Conservation (phyloP, 2,329 filamentous ascomycete genomes). For the Hymenoscyphus infarciens region DNA sequence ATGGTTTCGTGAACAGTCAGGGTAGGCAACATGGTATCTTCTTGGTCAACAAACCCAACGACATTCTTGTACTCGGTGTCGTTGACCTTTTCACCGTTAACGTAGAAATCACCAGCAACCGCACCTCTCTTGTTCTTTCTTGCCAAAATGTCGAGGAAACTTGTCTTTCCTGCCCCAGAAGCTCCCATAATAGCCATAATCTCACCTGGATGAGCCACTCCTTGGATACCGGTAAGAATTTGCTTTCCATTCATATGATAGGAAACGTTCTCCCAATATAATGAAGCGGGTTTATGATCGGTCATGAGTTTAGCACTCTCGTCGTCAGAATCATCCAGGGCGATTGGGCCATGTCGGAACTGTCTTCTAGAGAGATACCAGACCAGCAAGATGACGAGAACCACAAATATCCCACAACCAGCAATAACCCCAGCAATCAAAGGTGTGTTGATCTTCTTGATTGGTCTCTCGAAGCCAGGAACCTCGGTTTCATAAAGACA, state of each 20-base stretch:
- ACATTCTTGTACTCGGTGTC: slow-evolving; percentile 87
- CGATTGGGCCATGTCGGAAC: slow-evolving; percentile 67
- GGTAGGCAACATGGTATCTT: slow-evolving; percentile 94
- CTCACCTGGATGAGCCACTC: slow-evolving; percentile 90
- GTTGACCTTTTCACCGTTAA: slow-evolving; percentile 87
- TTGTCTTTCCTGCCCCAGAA: slow-evolving; percentile 95
- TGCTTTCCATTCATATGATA: slow-evolving; percentile 85
- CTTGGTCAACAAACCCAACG: slow-evolving; percentile 95
- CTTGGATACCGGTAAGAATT: slow-evolving; percentile 76
- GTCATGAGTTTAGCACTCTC: slow-evolving; percentile 82
- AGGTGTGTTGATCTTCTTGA: slow-evolving; percentile 95
- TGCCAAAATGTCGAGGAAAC: slow-evolving; percentile 91
- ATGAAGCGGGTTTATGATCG: slow-evolving; percentile 84
- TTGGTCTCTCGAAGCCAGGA: slow-evolving; percentile 80
- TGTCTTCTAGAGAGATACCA: slow-evolving; percentile 86
- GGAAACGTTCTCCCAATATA: slow-evolving; percentile 84
- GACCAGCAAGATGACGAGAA: slow-evolving; percentile 75
- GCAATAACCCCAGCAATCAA: slow-evolving; percentile 93
- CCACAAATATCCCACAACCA: slow-evolving; percentile 78
- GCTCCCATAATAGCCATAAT: slow-evolving; percentile 97
- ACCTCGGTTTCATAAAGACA: slow-evolving; percentile 91
- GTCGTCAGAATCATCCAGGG: slow-evolving; percentile 84
- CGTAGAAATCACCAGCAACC: slow-evolving; percentile 76
- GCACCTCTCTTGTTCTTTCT: slow-evolving; percentile 92
- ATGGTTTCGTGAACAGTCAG: slow-evolving; percentile 98